Percentiles rank a stretch among this genome's conserved stretches.
phyloP scores from a whole-genome alignment of 495 filamentous ascomycete genomes.

The Penicillium salamii region DNA sequence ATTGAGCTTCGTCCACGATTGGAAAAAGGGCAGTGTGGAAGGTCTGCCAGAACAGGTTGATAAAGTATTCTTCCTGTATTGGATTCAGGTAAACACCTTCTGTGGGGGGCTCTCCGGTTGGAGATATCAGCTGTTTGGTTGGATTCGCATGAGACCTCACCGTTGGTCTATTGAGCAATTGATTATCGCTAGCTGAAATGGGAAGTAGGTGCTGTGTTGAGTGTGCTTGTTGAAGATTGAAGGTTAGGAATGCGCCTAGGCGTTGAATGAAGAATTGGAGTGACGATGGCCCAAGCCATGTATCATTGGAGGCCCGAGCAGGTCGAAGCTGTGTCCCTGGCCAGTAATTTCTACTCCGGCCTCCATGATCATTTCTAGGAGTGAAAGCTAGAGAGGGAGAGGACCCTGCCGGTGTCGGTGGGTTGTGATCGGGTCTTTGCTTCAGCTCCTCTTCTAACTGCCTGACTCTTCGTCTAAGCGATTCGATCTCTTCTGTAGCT shows the following conservation, averaged over 20 bases:
- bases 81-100: constrained; percentile 14
- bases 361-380: background rate
- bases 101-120: constrained; percentile 3
- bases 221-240: constrained; percentile 28
- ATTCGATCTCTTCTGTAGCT: constrained; percentile 4
- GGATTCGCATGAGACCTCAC: background rate
- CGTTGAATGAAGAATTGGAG: constrained; percentile 38
- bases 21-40: constrained; percentile 31
- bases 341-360: constrained; percentile 13
- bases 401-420: constrained; percentile 2
- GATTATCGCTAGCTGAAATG: constrained; percentile 11
- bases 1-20: constrained; percentile 47
- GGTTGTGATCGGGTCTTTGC: background rate
- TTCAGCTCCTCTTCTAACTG: constrained; percentile 37
- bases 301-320: constrained; percentile 21
- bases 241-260: constrained; percentile 30
- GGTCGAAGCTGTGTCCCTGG: constrained; percentile 27
- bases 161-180: constrained; percentile 8
- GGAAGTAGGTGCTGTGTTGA: constrained; percentile 13
- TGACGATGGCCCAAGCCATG: constrained; percentile 40
- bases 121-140: background rate
- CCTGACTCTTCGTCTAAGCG: constrained; percentile 30
- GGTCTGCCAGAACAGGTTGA: constrained; percentile 46
- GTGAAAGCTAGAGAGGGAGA: constrained; percentile 2
- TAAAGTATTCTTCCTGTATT: constrained; percentile 48